Evolutionary conservation across 371 early-diverging fungal species (phyloP), one percentile per base, ranked within the genome.

Genomic region (Mucor mucedo): DNA sequence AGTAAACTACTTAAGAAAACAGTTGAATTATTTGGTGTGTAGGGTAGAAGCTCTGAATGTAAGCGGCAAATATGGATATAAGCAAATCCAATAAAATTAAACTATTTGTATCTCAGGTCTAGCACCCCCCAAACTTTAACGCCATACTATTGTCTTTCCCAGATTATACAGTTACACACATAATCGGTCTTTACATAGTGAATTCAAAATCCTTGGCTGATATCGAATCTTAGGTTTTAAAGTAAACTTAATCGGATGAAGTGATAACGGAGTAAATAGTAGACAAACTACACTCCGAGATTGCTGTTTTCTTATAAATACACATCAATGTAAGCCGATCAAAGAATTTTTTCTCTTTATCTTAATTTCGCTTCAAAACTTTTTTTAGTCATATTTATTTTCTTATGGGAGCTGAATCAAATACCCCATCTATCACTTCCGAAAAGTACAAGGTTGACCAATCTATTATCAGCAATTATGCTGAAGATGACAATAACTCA

Each of bases 391-490:
- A 47, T 6, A 47, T 21, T 21, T 21, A 21, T 13, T 44, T 47
- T 47, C 27, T 27, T 47, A 47, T 47, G 47, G 47, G 21, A 21
- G 47, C 16, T 21, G 21, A 47, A 33, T 32, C 57, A 10, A 44
- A 57, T 32, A 30, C 57, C 4, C n/a, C 57, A 44, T 57, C 57
- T 45, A 30, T 57, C 35, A 21, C 57, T 11, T 57, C 57, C 32
- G 61, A 61, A 44, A 52, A 52, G 30, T 61, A 66, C 47, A 71
- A 74, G 52, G 63, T 71, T 40, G 72, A 77, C 62, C 66, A 77
- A 59, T 64, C 73, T 21, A 59, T 68, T 11, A 68, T 80, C 49
- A 73, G 75, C 45, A 68, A 75, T 41, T 75, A 65, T 41, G 62
- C 66, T 11, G 73, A 68, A 49, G 73, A 76, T 49, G 77, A 77